These are phyloP conservation scores for Globisporangium heterothallicum DNA, from an alignment of 352 stramenopile species.

Conservation along the genomic window DNA sequence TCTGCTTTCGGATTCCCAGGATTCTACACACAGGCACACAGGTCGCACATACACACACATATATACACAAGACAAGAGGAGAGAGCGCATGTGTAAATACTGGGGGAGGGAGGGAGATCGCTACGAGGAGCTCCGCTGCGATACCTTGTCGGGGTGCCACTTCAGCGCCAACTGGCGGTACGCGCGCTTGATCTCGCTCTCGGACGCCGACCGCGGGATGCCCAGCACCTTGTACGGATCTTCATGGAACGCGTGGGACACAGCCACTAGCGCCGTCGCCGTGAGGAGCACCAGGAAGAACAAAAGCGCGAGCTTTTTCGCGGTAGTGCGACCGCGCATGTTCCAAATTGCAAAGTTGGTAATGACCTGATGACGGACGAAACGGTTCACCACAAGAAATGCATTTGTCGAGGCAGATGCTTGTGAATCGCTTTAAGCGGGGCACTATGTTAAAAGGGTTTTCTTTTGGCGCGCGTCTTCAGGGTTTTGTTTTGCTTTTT, in stretches of 20 bases:
- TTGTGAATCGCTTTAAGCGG: conserved; percentile 1
- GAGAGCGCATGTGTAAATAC: too few species aligned
- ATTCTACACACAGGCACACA: conserved; percentile 41
- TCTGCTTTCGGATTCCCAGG: conserved; percentile 54
- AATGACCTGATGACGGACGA: too few species aligned
- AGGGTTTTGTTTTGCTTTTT: neutral
- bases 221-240: conserved; percentile 75
- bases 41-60: neutral
- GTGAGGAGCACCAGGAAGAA: conserved; percentile 16
- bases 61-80: too few species aligned
- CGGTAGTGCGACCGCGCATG: too few species aligned
- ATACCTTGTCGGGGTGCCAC: conserved; percentile 90
- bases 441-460: neutral
- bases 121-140: too few species aligned
- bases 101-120: neutral
- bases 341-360: too few species aligned
- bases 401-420: too few species aligned
- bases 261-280: conserved; percentile 2
- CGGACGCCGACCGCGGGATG: conserved; percentile 48
- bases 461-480: too few species aligned
- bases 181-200: conserved; percentile 76
- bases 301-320: neutral
- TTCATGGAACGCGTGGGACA: conserved; percentile 24
- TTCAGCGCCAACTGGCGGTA: conserved; percentile 86
- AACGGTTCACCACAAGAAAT: too few species aligned